phyloP scores from a whole-genome alignment of 2,329 filamentous ascomycete genomes.

The Nannizzia gypsea region DNA sequence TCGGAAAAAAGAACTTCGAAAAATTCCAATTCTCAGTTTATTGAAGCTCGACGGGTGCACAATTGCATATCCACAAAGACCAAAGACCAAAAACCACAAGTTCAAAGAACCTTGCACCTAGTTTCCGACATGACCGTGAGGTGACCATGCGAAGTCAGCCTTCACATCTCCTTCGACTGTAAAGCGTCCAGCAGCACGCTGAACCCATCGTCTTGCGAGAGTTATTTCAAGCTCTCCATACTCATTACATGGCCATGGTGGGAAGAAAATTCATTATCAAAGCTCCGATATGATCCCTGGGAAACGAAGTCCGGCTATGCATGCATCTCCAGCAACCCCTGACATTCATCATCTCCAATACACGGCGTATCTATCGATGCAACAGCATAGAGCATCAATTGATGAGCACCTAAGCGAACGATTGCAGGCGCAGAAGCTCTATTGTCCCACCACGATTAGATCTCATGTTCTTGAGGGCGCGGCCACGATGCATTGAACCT shows the following conservation, averaged over 20 bases:
- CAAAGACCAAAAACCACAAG: background rate
- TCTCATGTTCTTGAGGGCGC: background rate
- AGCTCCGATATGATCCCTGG: background rate
- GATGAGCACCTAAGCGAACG: too few species aligned
- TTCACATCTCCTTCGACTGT: constrained; percentile 1
- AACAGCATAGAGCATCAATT: background rate
- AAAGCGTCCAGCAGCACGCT: constrained; percentile 4
- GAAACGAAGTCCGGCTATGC: background rate
- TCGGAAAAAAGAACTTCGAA: constrained; percentile 23
- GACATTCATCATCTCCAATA: background rate
- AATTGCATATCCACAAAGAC: background rate
- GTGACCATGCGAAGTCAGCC: background rate
- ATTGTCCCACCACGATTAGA: background rate
- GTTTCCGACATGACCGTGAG: background rate
- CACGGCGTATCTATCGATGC: background rate
- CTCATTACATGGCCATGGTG: background rate
- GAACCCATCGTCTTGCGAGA: background rate
- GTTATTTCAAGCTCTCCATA: background rate
- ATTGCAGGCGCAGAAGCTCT: background rate
- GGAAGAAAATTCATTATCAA: background rate
- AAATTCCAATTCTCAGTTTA: constrained; percentile 24
- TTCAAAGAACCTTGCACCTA: background rate
- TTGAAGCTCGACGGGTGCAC: constrained; percentile 13
- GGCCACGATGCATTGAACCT: background rate
- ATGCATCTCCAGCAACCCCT: background rate